Conservation (phyloP, 1,284 basidiomycete genomes). For the Puccinia sorghi region DNA sequence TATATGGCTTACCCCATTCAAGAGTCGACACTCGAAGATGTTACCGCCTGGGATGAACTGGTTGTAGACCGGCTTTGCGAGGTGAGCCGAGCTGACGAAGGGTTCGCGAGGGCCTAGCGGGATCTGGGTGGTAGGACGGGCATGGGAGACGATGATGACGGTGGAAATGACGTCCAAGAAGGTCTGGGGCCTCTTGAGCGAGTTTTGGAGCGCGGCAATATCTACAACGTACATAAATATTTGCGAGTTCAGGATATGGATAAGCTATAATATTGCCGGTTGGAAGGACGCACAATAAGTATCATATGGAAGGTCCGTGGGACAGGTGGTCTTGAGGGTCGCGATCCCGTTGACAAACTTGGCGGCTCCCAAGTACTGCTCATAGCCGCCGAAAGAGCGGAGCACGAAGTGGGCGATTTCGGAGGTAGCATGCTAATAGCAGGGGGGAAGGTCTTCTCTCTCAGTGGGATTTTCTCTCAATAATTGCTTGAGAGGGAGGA, state of each 20-base stretch:
- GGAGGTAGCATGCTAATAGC: conserved; percentile 13
- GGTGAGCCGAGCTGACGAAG: background rate
- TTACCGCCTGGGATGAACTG: conserved; percentile 11
- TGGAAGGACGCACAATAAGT: conserved; percentile 19
- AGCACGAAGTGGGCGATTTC: conserved; percentile 17
- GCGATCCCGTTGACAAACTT: conserved; percentile 29
- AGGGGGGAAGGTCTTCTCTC: background rate
- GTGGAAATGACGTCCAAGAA: conserved; percentile 30
- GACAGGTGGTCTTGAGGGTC: conserved; percentile 20
- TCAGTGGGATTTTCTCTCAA: too few relatives aligned
- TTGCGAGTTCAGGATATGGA: background rate
- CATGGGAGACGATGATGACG: conserved; percentile 17
- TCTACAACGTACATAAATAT: background rate
- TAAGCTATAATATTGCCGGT: too few relatives aligned
- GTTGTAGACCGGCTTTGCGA: conserved; percentile 5
- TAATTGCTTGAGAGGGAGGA: background rate
- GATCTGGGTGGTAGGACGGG: background rate
- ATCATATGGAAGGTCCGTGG: conserved; percentile 16
- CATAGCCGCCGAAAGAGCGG: conserved; percentile 18
- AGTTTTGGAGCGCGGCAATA: conserved; percentile 19
- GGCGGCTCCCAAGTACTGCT: conserved; percentile 14
- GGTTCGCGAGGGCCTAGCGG: background rate
- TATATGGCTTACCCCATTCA: conserved; percentile 16
- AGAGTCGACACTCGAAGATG: conserved; percentile 17
- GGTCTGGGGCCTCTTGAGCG: conserved; percentile 8